Evolutionary conservation across 768 basidiomycete species (phyloP).

Genomic region (Tricholoma bakamatsutake): DNA sequence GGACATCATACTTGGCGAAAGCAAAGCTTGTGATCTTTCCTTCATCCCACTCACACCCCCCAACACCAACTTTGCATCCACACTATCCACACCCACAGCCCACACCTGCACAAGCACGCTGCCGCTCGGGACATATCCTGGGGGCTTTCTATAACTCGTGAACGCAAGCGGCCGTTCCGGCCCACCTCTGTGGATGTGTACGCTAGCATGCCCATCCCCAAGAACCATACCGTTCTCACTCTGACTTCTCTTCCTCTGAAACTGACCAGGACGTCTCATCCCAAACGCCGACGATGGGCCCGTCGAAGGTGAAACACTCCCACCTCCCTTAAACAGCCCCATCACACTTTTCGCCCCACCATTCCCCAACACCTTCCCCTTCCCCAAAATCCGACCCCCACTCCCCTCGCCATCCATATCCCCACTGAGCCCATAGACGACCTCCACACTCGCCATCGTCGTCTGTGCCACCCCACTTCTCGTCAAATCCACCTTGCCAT

Average conservation of each 20-base stretch:
- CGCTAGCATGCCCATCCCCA: background rate
- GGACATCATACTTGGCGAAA: background rate
- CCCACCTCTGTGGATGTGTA: background rate
- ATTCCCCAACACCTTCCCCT: background rate
- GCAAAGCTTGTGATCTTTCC: background rate
- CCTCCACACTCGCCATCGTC: conserved; percentile 85
- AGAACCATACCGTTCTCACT: conserved; percentile 13
- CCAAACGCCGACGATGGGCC: conserved; percentile 10
- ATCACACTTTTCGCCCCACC: conserved; percentile 10
- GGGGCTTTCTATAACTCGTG: conserved; percentile 67
- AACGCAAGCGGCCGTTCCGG: conserved; percentile 45
- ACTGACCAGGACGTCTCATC: background rate
- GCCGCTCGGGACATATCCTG: conserved; percentile 59
- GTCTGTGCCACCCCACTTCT: conserved; percentile 75
- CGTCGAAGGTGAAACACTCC: conserved; percentile 4
- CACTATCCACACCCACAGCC: conserved; percentile 77
- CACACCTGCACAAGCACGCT: conserved; percentile 84
- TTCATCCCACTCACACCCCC: conserved; percentile 20
- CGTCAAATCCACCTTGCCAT: conserved; percentile 66
- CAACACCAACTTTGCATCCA: conserved; percentile 62
- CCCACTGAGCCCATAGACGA: conserved; percentile 51
- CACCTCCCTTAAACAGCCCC: conserved; percentile 15
- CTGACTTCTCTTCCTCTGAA: conserved; percentile 9
- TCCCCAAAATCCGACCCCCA: background rate
- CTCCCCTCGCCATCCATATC: conserved; percentile 5